Conservation (phyloP, 2,329 filamentous ascomycete genomes). For the Mycosphaerella sp. region DNA sequence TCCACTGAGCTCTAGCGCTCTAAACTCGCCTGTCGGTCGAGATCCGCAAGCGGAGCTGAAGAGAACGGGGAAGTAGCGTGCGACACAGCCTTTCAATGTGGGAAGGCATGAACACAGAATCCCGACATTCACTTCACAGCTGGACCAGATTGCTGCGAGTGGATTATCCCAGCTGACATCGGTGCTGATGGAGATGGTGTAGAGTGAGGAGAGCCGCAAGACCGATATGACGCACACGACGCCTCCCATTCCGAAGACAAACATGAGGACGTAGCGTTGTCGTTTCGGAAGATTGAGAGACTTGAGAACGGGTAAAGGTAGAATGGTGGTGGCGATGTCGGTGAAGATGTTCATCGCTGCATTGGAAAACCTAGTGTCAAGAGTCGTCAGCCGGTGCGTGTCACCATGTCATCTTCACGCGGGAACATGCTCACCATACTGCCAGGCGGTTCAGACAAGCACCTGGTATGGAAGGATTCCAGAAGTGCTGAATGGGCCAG, state of each 20-base stretch:
- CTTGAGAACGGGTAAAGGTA: constrained; percentile 32
- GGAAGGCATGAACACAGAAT: constrained; percentile 29
- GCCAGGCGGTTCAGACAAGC: constrained; percentile 27
- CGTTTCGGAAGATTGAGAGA: constrained; percentile 27
- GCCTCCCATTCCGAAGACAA: constrained; percentile 32
- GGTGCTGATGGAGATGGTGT: constrained; percentile 21
- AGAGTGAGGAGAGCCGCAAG: constrained; percentile 25
- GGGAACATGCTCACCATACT: constrained; percentile 24
- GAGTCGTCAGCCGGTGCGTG: background rate
- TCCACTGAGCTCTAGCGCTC: constrained; percentile 9
- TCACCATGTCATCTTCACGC: background rate
- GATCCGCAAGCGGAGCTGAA: constrained; percentile 15
- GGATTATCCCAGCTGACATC: constrained; percentile 29
- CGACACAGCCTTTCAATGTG: constrained; percentile 25
- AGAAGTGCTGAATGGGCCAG: constrained; percentile 29
- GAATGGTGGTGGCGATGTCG: constrained; percentile 29
- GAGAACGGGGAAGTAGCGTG: constrained; percentile 26
- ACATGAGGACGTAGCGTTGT: constrained; percentile 30
- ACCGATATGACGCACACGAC: constrained; percentile 28
- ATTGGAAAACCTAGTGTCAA: constrained; percentile 23
- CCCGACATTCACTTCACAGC: constrained; percentile 28
- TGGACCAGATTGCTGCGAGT: constrained; percentile 25
- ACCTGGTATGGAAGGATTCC: constrained; percentile 20
- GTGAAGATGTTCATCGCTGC: constrained; percentile 32
- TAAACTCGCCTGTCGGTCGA: constrained; percentile 2